Evolutionary conservation across 805 yeast genomes (phyloP).

Genomic region (Scheffersomyces coipomensis): DNA sequence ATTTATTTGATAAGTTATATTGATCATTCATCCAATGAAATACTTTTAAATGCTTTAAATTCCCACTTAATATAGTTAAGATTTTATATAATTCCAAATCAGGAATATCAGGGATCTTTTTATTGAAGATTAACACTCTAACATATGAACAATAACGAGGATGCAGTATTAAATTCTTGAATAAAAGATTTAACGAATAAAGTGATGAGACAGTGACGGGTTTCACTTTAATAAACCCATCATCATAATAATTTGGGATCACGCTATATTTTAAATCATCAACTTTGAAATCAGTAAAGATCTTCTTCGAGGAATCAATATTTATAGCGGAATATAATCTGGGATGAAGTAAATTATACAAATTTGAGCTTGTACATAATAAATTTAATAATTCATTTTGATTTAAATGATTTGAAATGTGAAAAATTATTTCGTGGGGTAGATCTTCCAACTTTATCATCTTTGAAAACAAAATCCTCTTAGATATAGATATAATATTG

Average conservation of each 20-base stretch:
- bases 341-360: slow-evolving; percentile 4
- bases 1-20: slow-evolving; percentile 11
- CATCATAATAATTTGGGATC: slow-evolving; percentile 1
- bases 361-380: slow-evolving; percentile 8
- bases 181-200: slow-evolving; percentile 15
- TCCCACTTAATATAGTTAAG: not conserved
- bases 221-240: not conserved
- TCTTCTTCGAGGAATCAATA: slow-evolving; percentile 4
- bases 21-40: slow-evolving; percentile 17
- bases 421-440: slow-evolving; percentile 18
- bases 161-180: slow-evolving; percentile 13
- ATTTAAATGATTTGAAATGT: slow-evolving; percentile 9
- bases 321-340: slow-evolving; percentile 8
- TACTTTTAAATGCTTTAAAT: slow-evolving; percentile 10
- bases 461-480: not conserved
- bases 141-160: slow-evolving; percentile 11
- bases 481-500: not conserved
- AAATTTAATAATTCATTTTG: slow-evolving; percentile 14
- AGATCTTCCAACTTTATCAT: slow-evolving; percentile 13
- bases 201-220: slow-evolving; percentile 10
- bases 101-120: slow-evolving; percentile 22
- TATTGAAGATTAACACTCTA: slow-evolving; percentile 10
- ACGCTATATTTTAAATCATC: not conserved
- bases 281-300: not conserved
- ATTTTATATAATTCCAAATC: slow-evolving; percentile 11